Base-by-base conservation (phyloP, 2,329 filamentous ascomycete species). In the Aspergillus fischeri region DNA sequence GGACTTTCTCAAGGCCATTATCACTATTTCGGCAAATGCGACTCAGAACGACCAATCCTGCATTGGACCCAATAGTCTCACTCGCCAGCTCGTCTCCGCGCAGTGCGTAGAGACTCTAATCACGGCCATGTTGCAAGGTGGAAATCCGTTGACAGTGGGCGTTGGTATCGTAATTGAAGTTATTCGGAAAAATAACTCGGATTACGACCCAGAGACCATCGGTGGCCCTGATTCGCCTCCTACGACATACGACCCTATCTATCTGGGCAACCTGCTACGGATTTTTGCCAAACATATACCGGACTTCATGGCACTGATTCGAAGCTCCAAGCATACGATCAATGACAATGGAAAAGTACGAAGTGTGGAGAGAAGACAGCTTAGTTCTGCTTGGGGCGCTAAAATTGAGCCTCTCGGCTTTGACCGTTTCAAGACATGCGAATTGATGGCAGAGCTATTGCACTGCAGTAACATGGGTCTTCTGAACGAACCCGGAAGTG, bases 401-500 rank as follows among this genome's bases (percentile, higher is more conserved):
- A 90, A 89, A 73, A 92, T 99, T 53, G 92, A 97, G 73, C 93
- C 94, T 3, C 82, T 99, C 9, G 94, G 94, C 2, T 99, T 99
- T 70, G 94, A 99, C 75, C 84, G 94, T 21, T 99, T 99, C 81
- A 99, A 99, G 80, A 97, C 94, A 0, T 99, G 94, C 74, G 94
- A 99, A 75, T 81, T 99, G 58, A 97, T 99, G 94, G 94, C 94
- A 1, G 94, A 99, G 75, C 80, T 99, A 48, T 78, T 99, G 42
- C 94, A 99, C 74, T 99, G 94, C 76, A 97, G 93, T 73, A 99
- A 99, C 72, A 99, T 99, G 94, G 92, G 90, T 5, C 80, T 99
- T 38, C 79, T 99, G 63, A 99, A 99, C 70, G 92, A 97, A 71
- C 80, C 86, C 9, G 94, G 93, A 32, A 92, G 92, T 10, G 92